Evolutionary conservation across 2,329 filamentous ascomycete species (phyloP).

Genomic region (Pseudomassariella vexata): DNA sequence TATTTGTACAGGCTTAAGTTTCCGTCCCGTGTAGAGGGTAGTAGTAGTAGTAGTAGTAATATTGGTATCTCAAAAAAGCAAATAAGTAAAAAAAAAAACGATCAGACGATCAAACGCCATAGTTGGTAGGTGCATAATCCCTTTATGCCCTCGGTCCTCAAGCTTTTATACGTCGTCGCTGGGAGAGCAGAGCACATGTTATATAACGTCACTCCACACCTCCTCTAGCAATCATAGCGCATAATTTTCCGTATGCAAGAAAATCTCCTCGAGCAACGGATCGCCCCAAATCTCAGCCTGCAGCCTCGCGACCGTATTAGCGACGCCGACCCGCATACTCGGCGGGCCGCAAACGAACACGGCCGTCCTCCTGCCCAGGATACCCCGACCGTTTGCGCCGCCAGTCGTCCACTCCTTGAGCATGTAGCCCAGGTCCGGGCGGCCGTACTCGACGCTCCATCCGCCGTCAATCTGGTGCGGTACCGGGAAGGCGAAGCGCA

Average conservation of each 20-base stretch:
- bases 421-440: constrained; percentile 83
- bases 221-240: no score
- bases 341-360: constrained; percentile 92
- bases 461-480: constrained; percentile 66
- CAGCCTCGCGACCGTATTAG: constrained; percentile 75
- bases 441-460: constrained; percentile 89
- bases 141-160: no score
- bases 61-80: no score
- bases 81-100: no score
- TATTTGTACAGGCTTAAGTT: no score
- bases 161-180: no score
- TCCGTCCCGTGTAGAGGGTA: no score
- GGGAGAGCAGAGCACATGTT: no score
- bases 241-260: constrained; percentile 93
- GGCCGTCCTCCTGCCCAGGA: constrained; percentile 74
- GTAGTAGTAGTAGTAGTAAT: no score
- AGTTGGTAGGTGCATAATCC: no score
- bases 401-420: constrained; percentile 74
- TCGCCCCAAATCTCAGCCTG: constrained; percentile 81
- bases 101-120: no score
- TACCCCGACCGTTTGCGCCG: constrained; percentile 58
- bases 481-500: constrained; percentile 81
- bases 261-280: constrained; percentile 78
- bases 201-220: no score
- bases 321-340: constrained; percentile 80